Evolutionary conservation across 2,329 filamentous ascomycete genomes (phyloP).

Genomic region (Penicillium sp.): DNA sequence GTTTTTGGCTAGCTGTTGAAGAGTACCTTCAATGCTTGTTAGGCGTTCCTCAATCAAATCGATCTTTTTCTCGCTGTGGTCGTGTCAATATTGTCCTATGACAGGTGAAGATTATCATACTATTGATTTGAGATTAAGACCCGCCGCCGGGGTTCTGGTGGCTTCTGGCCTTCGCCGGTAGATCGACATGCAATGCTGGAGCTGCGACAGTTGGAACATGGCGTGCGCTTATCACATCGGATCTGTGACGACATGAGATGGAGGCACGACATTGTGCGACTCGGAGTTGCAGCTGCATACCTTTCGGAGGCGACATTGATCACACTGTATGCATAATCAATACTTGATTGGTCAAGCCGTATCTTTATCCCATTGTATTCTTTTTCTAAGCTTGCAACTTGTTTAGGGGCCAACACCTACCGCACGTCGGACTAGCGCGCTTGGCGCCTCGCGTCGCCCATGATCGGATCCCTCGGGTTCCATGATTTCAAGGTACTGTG

Average conservation of each 20-base stretch:
- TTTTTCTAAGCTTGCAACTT: background rate
- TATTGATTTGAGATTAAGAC: slow-evolving; percentile 38
- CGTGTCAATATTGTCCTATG: background rate
- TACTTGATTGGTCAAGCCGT: background rate
- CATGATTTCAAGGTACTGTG: slow-evolving; percentile 13
- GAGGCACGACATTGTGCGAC: background rate
- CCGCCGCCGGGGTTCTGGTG: slow-evolving; percentile 31
- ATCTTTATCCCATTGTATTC: background rate
- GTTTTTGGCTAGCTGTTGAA: slow-evolving; percentile 17
- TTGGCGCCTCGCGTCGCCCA: slow-evolving; percentile 17
- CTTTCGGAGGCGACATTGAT: slow-evolving; percentile 30
- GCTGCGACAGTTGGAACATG: slow-evolving; percentile 36
- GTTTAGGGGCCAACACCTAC: slow-evolving; percentile 20
- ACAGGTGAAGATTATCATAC: slow-evolving; percentile 19
- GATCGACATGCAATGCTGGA: slow-evolving; percentile 33
- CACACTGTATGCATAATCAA: slow-evolving; percentile 20
- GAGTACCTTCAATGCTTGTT: slow-evolving; percentile 39
- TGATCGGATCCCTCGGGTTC: slow-evolving; percentile 26
- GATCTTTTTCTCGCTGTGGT: slow-evolving; percentile 44
- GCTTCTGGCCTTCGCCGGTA: slow-evolving; percentile 30
- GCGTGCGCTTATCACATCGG: slow-evolving; percentile 35
- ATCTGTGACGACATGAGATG: slow-evolving; percentile 23
- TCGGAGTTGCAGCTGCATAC: slow-evolving; percentile 11
- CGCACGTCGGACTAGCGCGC: slow-evolving; percentile 21
- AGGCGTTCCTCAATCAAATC: slow-evolving; percentile 46